These are phyloP conservation scores for Cercospora nicotianae DNA, from an alignment of 2,329 filamentous ascomycete species.

Conservation along the genomic window DNA sequence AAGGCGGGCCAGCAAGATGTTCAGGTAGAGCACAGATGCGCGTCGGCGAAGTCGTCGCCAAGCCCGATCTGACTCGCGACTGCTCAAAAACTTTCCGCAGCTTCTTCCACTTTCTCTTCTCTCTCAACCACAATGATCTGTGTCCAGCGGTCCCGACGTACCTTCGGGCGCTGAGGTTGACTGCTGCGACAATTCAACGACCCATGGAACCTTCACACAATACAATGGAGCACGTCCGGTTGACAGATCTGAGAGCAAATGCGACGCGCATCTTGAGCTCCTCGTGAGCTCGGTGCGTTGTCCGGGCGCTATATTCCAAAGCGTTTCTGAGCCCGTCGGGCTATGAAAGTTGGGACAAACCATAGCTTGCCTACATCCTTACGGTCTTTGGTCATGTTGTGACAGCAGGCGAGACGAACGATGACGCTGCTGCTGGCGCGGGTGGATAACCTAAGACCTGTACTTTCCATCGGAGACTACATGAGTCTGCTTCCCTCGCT, in stretches of 20 bases:
- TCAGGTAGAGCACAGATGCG: background rate
- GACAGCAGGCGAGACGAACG: background rate
- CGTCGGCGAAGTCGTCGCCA: slow-evolving; percentile 1
- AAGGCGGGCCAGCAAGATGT: background rate
- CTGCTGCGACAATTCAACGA: slow-evolving; percentile 81
- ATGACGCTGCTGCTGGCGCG: background rate
- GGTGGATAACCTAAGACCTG: background rate
- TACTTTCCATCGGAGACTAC: background rate
- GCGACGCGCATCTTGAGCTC: slow-evolving; percentile 48
- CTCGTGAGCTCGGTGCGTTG: slow-evolving; percentile 66
- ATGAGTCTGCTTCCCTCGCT: background rate
- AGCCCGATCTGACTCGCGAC: background rate
- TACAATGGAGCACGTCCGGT: slow-evolving; percentile 80
- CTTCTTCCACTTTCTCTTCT: slow-evolving; percentile 39
- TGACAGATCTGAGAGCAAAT: slow-evolving; percentile 90
- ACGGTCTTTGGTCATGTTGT: background rate
- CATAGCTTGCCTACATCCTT: slow-evolving; percentile 59
- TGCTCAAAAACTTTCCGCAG: slow-evolving; percentile 14
- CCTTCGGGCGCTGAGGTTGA: slow-evolving; percentile 65
- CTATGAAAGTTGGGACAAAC: slow-evolving; percentile 87
- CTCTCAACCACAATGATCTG: slow-evolving; percentile 67
- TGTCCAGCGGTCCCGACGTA: slow-evolving; percentile 75
- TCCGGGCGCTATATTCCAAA: slow-evolving; percentile 81
- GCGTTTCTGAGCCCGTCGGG: slow-evolving; percentile 88
- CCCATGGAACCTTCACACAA: slow-evolving; percentile 70